A percentile compares a stretch with the other conserved stretches of the same genome.
These are phyloP conservation scores for Colletotrichum higginsianum DNA, from an alignment of 2,329 filamentous ascomycete genomes.

Conservation along the genomic window DNA sequence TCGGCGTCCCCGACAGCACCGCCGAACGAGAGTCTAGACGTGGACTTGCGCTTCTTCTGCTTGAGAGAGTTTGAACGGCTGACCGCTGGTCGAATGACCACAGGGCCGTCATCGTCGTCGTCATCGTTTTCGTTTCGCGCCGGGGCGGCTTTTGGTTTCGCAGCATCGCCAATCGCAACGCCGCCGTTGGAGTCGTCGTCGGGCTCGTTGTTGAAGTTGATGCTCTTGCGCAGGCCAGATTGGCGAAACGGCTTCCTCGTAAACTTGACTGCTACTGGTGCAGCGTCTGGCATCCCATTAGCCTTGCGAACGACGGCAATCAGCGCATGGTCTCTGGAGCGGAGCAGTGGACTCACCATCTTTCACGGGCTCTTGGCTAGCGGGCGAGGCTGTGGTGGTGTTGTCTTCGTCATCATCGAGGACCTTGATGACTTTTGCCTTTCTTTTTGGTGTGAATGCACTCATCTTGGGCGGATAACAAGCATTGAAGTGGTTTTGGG, in stretches of 20 bases:
- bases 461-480: conserved; percentile 59
- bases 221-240: conserved; percentile 70
- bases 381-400: conserved; percentile 37
- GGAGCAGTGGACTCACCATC: conserved; percentile 55
- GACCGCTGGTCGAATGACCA: conserved; percentile 64
- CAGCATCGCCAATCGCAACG: conserved; percentile 13
- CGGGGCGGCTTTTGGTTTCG: conserved; percentile 43
- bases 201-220: conserved; percentile 61
- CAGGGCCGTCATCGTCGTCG: conserved; percentile 61
- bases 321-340: conserved; percentile 45
- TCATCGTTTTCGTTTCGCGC: conserved; percentile 59
- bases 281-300: conserved; percentile 35
- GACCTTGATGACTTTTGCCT: conserved; percentile 83
- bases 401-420: conserved; percentile 75
- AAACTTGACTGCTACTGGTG: conserved; percentile 40
- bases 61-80: conserved; percentile 65
- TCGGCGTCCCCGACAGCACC: conserved; percentile 60
- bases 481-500: not conserved
- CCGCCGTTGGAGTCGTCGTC: conserved; percentile 43
- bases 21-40: conserved; percentile 84
- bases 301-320: conserved; percentile 44
- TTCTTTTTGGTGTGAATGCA: conserved; percentile 72
- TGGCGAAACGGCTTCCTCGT: conserved; percentile 69
- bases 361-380: conserved; percentile 48
- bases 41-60: conserved; percentile 77